Percentiles rank a stretch among this genome's conserved stretches.
Evolutionary conservation across 306 rosid genomes (phyloP).

Genomic region (Macrotyloma uniflorum): DNA sequence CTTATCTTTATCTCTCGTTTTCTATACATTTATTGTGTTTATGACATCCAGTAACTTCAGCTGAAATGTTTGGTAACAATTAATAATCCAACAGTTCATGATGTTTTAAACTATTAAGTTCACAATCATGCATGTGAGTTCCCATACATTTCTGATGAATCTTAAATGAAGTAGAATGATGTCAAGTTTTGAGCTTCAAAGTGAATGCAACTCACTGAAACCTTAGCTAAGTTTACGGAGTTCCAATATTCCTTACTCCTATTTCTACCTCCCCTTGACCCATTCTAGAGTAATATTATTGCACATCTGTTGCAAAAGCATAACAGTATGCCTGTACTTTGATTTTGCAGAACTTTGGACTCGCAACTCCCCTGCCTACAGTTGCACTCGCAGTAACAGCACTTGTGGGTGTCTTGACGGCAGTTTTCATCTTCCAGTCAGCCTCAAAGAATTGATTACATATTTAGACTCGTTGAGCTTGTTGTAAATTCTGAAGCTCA

Average conservation of each 20-base stretch:
- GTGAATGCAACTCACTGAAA: constrained; percentile 23
- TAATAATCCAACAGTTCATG: neutral
- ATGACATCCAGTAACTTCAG: neutral
- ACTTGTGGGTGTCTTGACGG: constrained; percentile 82
- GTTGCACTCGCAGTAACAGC: constrained; percentile 86
- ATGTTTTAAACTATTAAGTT: constrained; percentile 3
- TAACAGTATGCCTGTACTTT: constrained; percentile 13
- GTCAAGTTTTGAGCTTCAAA: constrained; percentile 17
- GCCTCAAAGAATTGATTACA: constrained; percentile 70
- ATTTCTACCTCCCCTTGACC: neutral
- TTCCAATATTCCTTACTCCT: neutral
- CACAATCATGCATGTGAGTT: neutral
- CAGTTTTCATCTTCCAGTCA: constrained; percentile 91
- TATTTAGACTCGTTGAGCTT: constrained; percentile 15
- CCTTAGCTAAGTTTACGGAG: neutral
- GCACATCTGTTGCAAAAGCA: constrained; percentile 12
- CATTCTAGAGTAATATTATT: constrained; percentile 6
- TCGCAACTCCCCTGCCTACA: constrained; percentile 70
- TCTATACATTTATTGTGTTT: neutral
- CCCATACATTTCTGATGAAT: constrained; percentile 24
- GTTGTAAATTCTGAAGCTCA: constrained; percentile 42
- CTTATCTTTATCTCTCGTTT: neutral
- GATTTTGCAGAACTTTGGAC: constrained; percentile 83
- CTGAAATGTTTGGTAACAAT: neutral
- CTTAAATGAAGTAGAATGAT: constrained; percentile 1